phyloP scores from a whole-genome alignment of 345 rosid species.

The Gossypium arboreum region DNA sequence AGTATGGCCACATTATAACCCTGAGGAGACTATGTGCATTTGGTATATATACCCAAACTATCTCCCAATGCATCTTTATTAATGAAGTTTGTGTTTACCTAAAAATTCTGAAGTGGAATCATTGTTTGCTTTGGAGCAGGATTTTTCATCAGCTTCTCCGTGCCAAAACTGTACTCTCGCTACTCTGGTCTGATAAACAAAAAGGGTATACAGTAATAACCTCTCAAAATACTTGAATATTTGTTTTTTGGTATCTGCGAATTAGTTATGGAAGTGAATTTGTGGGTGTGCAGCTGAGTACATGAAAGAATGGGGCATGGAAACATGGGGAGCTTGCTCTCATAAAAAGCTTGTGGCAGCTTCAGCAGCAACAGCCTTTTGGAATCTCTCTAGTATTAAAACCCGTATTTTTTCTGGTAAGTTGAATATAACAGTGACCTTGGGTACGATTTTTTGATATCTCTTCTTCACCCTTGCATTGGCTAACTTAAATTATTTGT shows the following conservation, averaged over 20 bases:
- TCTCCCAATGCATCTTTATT: not conserved
- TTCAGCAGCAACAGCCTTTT: conserved; percentile 69
- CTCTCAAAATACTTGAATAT: not conserved
- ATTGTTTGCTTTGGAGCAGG: conserved; percentile 43
- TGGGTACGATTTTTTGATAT: not conserved
- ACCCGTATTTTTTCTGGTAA: conserved; percentile 77
- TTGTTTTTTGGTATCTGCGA: not conserved
- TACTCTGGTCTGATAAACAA: conserved; percentile 52
- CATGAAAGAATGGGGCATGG: conserved; percentile 37
- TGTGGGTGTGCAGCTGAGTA: conserved; percentile 44
- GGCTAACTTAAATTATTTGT: not conserved
- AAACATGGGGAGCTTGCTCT: conserved; percentile 69
- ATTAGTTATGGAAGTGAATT: conserved; percentile 17
- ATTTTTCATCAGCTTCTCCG: conserved; percentile 70
- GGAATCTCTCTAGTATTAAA: conserved; percentile 82
- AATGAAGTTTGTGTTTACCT: not conserved
- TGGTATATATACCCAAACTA: conserved; percentile 36
- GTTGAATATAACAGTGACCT: not conserved
- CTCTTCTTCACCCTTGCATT: not conserved
- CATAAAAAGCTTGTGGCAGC: conserved; percentile 84
- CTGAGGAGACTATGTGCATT: conserved; percentile 67
- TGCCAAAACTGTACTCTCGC: conserved; percentile 63
- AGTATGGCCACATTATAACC: conserved; percentile 77
- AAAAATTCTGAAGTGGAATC: conserved; percentile 5
- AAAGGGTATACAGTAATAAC: conserved; percentile 40